phyloP scores from a whole-genome alignment of 305 asterid genomes.

The Solanum hybrid region DNA sequence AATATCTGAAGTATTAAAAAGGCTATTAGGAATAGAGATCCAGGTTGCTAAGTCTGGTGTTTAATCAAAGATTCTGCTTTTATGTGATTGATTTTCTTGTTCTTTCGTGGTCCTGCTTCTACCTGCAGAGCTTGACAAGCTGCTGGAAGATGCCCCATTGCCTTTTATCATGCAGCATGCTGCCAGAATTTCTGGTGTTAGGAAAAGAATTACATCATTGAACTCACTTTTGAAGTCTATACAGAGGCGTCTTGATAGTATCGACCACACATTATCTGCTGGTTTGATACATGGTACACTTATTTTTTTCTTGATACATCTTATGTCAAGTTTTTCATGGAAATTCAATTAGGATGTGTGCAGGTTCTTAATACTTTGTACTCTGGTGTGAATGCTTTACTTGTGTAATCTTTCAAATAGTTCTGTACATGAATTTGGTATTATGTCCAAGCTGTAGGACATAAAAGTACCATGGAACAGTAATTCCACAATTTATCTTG shows the following conservation, averaged over 20 bases:
- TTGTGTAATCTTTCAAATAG: not conserved
- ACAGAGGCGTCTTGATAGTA: conserved; percentile 63
- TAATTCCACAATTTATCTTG: not conserved
- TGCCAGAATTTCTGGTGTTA: conserved; percentile 57
- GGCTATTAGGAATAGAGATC: not conserved
- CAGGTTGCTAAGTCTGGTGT: not conserved
- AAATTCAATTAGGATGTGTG: not conserved
- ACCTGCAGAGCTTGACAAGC: conserved; percentile 73
- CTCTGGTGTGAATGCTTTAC: not conserved
- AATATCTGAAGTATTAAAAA: not conserved
- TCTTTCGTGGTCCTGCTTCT: not conserved
- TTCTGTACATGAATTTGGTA: not conserved
- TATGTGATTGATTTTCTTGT: not conserved
- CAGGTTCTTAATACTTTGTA: not conserved
- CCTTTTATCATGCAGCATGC: conserved; percentile 81
- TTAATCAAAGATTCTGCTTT: not conserved
- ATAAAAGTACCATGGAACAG: not conserved
- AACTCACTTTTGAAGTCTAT: conserved; percentile 62
- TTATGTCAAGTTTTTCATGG: not conserved
- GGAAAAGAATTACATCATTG: conserved; percentile 54
- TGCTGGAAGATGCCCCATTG: conserved; percentile 83
- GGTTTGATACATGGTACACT: conserved; percentile 40
- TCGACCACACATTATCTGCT: conserved; percentile 53
- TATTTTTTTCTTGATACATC: not conserved
- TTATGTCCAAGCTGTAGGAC: not conserved